Base-by-base conservation (phyloP, 805 yeast species). In the Cephaloascus fragrans region DNA sequence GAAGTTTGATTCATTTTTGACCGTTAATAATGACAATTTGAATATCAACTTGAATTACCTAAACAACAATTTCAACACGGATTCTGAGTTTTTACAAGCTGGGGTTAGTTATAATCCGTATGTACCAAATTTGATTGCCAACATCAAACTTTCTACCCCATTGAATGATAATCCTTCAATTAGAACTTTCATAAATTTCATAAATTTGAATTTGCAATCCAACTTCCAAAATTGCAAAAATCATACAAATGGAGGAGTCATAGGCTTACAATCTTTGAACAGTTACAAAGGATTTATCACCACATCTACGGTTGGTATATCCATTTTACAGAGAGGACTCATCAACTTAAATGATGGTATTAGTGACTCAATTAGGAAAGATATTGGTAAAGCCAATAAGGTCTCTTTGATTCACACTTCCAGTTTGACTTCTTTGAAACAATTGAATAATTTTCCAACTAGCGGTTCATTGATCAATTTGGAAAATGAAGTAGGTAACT, bases 361-460 rank as follows among this genome's bases (percentile, higher is more conserved):
- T 2, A 68, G 77, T 19, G 77, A 73, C 44, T 64, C 72, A 17
- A 55, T 78, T 18, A 74, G 87, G 37, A 62, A 69, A 10, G 70
- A 67, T 29, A 76, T 87, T 2, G 83, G 84, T 3, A 71, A 81
- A 40, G 71, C 75, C 42, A 59, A 74, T 46, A 90, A 87, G 43
- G 37, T 64, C 8, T 50, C 62, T 16, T 47, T 63, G 3, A 56
- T 51, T 39, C 64, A 61, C 42, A 56, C 52, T 58, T 73, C 14
- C 61, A 80, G 4, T 37, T 79, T 2, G 59, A 69, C 32, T 62
- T 73, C 39, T 62, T 68, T 29, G 64, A 62, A 42, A 53, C 5
- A 41, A 55, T 4, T 79, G 77, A 43, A 59, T 71, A 3, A 64
- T 10, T 60, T 78, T 32, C 75, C 80, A 2, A 47, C 69, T 1